Percentiles rank a stretch among this genome's conserved stretches.
Conservation (phyloP, 805 yeast genomes). For the Nakazawaea anatomiae region DNA sequence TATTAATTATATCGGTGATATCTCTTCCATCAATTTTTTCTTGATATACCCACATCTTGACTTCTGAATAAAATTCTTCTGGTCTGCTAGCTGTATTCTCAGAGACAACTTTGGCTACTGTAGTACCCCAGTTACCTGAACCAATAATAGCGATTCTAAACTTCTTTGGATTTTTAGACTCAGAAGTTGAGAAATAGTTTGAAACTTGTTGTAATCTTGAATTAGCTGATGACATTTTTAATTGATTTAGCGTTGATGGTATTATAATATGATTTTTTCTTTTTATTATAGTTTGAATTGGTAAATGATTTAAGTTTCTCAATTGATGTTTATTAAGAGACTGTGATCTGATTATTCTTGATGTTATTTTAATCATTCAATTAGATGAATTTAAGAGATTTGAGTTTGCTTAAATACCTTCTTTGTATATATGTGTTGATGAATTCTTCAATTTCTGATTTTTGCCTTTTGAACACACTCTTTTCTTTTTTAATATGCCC, state of each 20-base stretch:
- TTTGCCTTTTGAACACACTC: not conserved
- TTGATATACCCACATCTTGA: slow-evolving; percentile 96
- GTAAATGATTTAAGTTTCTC: not conserved
- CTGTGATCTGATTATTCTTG: not conserved
- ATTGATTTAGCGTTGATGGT: not conserved
- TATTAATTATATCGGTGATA: slow-evolving; percentile 86
- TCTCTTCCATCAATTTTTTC: slow-evolving; percentile 74
- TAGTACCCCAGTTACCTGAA: slow-evolving; percentile 98
- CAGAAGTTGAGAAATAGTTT: slow-evolving; percentile 1
- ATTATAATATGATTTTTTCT: not conserved
- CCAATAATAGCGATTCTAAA: slow-evolving; percentile 77
- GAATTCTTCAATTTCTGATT: not conserved
- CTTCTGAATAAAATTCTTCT: slow-evolving; percentile 62
- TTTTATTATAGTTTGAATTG: not conserved
- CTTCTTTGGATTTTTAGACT: not conserved
- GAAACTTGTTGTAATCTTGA: slow-evolving; percentile 11
- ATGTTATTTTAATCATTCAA: not conserved
- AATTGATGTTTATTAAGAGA: not conserved
- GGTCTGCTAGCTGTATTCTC: slow-evolving; percentile 77
- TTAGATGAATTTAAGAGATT: not conserved
- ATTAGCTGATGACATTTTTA: slow-evolving; percentile 7
- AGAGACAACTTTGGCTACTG: slow-evolving; percentile 91
- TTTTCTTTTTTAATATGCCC: too few species aligned
- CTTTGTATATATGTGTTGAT: not conserved
- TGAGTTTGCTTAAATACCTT: not conserved